Evolutionary conservation across 2,329 filamentous ascomycete genomes (phyloP).

Genomic region (Neocucurbitaria cava): DNA sequence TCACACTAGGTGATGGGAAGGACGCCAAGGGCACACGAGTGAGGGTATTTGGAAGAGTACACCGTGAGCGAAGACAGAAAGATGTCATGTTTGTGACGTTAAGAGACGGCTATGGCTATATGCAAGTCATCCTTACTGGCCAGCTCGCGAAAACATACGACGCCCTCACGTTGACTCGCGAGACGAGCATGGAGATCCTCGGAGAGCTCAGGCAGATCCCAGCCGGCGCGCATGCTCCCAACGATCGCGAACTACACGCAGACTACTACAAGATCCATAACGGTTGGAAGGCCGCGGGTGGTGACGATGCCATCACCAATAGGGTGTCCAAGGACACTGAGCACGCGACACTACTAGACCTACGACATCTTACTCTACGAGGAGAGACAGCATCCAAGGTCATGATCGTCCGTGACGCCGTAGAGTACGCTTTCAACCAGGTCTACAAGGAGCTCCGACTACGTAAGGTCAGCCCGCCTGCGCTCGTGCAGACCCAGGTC

Average conservation of each 20-base stretch:
- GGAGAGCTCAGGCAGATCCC: constrained; percentile 87
- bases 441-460: constrained; percentile 79
- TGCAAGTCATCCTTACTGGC: constrained; percentile 85
- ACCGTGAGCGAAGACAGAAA: constrained; percentile 82
- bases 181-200: constrained; percentile 83
- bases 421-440: constrained; percentile 81
- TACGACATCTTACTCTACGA: constrained; percentile 83
- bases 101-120: constrained; percentile 79
- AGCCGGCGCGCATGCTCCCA: constrained; percentile 76
- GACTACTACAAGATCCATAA: constrained; percentile 80
- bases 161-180: constrained; percentile 81
- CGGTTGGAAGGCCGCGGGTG: constrained; percentile 77
- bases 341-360: constrained; percentile 77
- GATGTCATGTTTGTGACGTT: constrained; percentile 87
- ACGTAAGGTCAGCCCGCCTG: constrained; percentile 85
- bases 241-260: constrained; percentile 86
- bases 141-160: constrained; percentile 91
- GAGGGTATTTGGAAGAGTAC: constrained; percentile 81
- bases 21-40: constrained; percentile 74
- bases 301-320: constrained; percentile 92
- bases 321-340: constrained; percentile 72
- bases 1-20: constrained; percentile 61
- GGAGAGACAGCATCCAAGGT: constrained; percentile 84
- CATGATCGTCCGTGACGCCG: constrained; percentile 83
- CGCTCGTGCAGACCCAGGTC: constrained; percentile 93